Evolutionary conservation across 495 filamentous ascomycete genomes (phyloP).

Genomic region (Wilcoxina mikolae): DNA sequence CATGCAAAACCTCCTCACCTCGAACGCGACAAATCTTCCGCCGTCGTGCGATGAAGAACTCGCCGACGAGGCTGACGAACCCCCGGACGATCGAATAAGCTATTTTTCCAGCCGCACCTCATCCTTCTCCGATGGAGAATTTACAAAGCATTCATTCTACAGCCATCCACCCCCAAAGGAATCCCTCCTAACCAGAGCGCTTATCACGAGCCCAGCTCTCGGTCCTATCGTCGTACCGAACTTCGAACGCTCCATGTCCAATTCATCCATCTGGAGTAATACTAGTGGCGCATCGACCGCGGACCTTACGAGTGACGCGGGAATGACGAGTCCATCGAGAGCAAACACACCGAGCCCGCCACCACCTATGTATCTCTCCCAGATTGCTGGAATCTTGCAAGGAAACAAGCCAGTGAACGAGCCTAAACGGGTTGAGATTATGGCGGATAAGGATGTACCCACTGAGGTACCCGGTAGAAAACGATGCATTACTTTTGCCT

Average conservation of each 20-base stretch:
- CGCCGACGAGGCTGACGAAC: conserved; percentile 27
- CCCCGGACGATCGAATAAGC: conserved; percentile 14
- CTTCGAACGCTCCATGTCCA: conserved; percentile 25
- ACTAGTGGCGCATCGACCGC: conserved; percentile 63
- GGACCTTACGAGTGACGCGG: conserved; percentile 83
- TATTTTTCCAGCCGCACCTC: conserved; percentile 5
- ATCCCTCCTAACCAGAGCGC: conserved; percentile 66
- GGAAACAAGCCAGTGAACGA: conserved; percentile 10
- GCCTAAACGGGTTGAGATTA: conserved; percentile 16
- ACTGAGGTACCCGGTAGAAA: conserved; percentile 53
- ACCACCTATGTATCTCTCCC: conserved; percentile 30
- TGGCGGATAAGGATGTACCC: conserved; percentile 15
- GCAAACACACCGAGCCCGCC: conserved; percentile 82
- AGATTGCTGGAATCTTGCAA: conserved; percentile 17
- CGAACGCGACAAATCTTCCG: conserved; percentile 25
- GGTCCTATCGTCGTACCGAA: conserved; percentile 27
- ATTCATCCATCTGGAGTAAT: conserved; percentile 54
- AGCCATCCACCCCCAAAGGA: conserved; percentile 29
- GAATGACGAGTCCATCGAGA: conserved; percentile 76
- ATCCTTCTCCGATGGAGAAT: conserved; percentile 13
- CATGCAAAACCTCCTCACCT: conserved; percentile 25
- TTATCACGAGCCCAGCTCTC: conserved; percentile 49
- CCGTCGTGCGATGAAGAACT: conserved; percentile 27
- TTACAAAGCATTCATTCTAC: conserved; percentile 18
- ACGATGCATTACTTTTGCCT: conserved; percentile 87